phyloP scores from a whole-genome alignment of 108 stramenopile genomes.

The Parmales sp. region DNA sequence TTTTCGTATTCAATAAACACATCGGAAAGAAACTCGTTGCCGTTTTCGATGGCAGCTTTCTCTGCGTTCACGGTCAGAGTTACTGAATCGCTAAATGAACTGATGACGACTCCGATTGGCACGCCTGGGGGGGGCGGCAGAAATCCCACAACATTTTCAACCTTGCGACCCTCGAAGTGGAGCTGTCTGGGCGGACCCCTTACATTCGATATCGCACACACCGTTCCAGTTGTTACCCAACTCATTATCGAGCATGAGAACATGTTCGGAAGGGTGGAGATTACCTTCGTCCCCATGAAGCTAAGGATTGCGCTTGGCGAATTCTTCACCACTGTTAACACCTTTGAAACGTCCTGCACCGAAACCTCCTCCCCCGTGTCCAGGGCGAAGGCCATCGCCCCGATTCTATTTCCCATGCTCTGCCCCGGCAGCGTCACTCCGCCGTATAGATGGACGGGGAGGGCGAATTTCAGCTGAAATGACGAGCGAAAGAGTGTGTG shows the following conservation, averaged over 20 bases:
- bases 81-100: too few relatives aligned
- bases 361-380: neutral
- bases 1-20: too few relatives aligned
- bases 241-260: neutral
- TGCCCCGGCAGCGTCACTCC: constrained; percentile 59
- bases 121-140: constrained; percentile 69
- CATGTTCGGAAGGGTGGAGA: neutral
- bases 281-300: neutral
- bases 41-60: too few relatives aligned
- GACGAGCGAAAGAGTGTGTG: too few relatives aligned
- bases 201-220: constrained; percentile 60
- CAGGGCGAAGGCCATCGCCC: constrained; percentile 51
- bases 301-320: neutral
- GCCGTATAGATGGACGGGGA: constrained; percentile 69
- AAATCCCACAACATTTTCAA: constrained; percentile 61
- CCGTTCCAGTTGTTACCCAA: constrained; percentile 19
- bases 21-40: too few relatives aligned
- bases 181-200: constrained; percentile 46
- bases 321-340: neutral
- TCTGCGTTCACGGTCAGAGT: too few relatives aligned
- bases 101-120: constrained; percentile 65
- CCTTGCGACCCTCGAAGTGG: constrained; percentile 51
- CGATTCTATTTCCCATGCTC: constrained; percentile 68
- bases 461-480: constrained; percentile 47
- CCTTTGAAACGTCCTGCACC: neutral